phyloP scores from a whole-genome alignment of 495 filamentous ascomycete species.

The Evernia prunastri region DNA sequence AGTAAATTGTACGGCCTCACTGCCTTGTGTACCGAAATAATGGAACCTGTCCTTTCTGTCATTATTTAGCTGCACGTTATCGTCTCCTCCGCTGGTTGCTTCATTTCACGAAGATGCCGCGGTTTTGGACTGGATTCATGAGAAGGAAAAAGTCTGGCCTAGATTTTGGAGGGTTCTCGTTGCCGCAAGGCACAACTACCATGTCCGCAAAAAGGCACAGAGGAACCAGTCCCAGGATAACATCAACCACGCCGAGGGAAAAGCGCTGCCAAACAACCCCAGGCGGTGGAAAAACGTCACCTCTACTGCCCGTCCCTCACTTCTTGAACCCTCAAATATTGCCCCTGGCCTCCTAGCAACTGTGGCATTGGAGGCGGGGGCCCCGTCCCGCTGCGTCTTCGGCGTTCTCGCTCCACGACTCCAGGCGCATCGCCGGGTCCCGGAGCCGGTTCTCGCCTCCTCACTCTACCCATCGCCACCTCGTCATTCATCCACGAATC shows the following conservation, averaged over 20 bases:
- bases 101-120: neutral
- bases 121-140: neutral
- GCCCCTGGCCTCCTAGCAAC: slow-evolving; percentile 22
- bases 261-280: neutral
- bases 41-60: neutral
- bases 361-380: slow-evolving; percentile 26
- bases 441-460: slow-evolving; percentile 19
- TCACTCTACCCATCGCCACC: slow-evolving; percentile 31
- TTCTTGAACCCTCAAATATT: slow-evolving; percentile 26
- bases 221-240: neutral
- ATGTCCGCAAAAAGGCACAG: neutral
- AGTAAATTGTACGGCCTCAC: neutral
- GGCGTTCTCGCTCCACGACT: slow-evolving; percentile 57
- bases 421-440: slow-evolving; percentile 37
- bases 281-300: neutral
- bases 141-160: neutral
- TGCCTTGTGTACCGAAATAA: neutral
- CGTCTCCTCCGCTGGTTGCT: neutral
- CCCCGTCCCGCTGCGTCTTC: slow-evolving; percentile 58
- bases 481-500: slow-evolving; percentile 34
- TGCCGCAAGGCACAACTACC: neutral
- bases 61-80: neutral
- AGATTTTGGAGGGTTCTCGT: neutral
- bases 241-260: neutral
- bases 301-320: slow-evolving; percentile 14